phyloP scores from a whole-genome alignment of 2,329 filamentous ascomycete species.

The Juglanconis sp. region DNA sequence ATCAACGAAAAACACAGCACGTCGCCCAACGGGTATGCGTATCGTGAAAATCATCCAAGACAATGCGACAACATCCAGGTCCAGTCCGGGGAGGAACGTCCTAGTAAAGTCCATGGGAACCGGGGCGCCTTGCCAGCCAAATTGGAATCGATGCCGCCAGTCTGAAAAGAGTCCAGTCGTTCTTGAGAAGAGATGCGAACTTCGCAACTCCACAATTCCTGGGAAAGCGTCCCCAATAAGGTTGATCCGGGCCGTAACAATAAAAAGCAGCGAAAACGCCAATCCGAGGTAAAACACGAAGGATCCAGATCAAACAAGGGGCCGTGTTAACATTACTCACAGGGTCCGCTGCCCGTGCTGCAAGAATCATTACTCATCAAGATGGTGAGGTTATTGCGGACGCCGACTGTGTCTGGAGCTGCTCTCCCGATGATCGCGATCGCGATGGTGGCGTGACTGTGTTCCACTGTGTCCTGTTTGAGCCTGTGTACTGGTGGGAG shows the following conservation, averaged over 20 bases:
- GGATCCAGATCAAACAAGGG: constrained; percentile 12
- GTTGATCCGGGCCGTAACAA: neutral
- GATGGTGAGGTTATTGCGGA: constrained; percentile 21
- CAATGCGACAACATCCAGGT: constrained; percentile 14
- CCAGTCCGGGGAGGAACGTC: constrained; percentile 4
- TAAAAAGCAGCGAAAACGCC: constrained; percentile 11
- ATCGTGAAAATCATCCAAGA: constrained; percentile 5
- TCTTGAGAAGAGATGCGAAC: constrained; percentile 7
- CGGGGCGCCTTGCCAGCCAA: constrained; percentile 16
- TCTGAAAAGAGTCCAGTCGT: constrained; percentile 7
- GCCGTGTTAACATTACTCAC: constrained; percentile 16
- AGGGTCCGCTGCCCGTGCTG: constrained; percentile 8
- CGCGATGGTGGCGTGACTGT: constrained; percentile 12
- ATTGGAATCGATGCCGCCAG: neutral
- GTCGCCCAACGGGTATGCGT: constrained; percentile 4
- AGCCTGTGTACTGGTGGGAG: constrained; percentile 19
- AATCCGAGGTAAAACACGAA: constrained; percentile 11
- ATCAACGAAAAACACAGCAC: constrained; percentile 6
- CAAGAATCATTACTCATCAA: constrained; percentile 20
- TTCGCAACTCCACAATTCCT: constrained; percentile 2
- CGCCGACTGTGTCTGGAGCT: constrained; percentile 13
- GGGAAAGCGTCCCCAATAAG: neutral
- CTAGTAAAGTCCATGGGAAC: constrained; percentile 3
- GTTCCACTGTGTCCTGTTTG: constrained; percentile 20
- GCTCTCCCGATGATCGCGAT: constrained; percentile 13